Conservation (phyloP, 352 stramenopile species). For the Globisporangium viniferum region DNA sequence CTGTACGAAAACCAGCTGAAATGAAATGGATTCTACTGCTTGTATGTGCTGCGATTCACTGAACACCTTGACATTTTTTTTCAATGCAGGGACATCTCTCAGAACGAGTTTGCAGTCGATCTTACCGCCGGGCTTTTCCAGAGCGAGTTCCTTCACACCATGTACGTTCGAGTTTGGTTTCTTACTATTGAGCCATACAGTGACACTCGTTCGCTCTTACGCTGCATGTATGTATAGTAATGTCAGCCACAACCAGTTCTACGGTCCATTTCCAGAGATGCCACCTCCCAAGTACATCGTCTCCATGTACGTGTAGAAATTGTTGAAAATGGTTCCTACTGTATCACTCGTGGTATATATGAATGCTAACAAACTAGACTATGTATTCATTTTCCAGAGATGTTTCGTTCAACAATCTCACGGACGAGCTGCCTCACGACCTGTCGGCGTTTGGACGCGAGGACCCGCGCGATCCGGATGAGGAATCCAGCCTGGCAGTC, state of each 20-base stretch:
- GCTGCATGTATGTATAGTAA: conserved; percentile 26
- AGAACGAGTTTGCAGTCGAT: conserved; percentile 38
- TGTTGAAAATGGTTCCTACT: neutral
- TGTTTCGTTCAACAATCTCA: conserved; percentile 48
- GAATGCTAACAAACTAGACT: neutral
- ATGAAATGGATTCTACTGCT: too few species aligned
- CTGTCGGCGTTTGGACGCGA: conserved; percentile 41
- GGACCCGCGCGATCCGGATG: conserved; percentile 47
- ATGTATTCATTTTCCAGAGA: conserved; percentile 28
- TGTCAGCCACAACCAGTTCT: conserved; percentile 47
- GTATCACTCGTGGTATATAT: neutral
- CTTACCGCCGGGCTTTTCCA: conserved; percentile 38
- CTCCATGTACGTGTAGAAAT: conserved; percentile 30
- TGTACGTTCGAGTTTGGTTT: conserved; percentile 30
- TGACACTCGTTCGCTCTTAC: neutral
- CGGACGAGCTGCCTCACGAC: conserved; percentile 32
- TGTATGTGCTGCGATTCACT: neutral
- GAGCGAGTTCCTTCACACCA: conserved; percentile 38
- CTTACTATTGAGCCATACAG: neutral
- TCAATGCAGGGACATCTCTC: conserved; percentile 30
- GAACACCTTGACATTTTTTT: neutral
- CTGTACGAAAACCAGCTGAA: conserved; percentile 19
- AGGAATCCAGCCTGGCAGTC: conserved; percentile 36
- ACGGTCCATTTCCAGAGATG: conserved; percentile 31
- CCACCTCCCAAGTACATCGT: conserved; percentile 33